These are phyloP conservation scores for Colletotrichum tofieldiae DNA, from an alignment of 2,329 filamentous ascomycete genomes.

Conservation along the genomic window DNA sequence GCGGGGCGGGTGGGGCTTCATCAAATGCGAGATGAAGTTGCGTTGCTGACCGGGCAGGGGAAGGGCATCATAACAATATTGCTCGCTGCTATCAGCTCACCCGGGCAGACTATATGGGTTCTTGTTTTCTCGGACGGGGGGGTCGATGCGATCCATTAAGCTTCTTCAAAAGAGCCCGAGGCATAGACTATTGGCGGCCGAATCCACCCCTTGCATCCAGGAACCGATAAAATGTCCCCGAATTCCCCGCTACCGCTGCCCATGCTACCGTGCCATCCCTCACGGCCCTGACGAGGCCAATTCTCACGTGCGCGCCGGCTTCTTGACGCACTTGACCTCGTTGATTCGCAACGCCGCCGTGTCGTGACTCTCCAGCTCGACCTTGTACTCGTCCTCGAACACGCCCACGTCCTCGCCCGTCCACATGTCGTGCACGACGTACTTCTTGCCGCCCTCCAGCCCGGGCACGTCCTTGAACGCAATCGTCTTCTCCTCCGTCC, in stretches of 20 bases:
- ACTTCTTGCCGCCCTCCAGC: conserved; percentile 50
- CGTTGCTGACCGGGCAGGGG: conserved; percentile 16
- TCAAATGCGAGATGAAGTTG: conserved; percentile 28
- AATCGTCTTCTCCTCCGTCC: conserved; percentile 53
- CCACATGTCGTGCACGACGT: conserved; percentile 63
- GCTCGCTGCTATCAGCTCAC: not conserved
- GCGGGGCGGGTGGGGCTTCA: not conserved
- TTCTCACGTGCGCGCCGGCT: conserved; percentile 6
- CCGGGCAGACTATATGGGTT: not conserved
- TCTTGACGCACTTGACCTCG: conserved; percentile 42
- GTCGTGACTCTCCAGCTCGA: conserved; percentile 54
- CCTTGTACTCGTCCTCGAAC: conserved; percentile 48
- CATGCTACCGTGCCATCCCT: not conserved
- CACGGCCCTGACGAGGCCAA: not conserved
- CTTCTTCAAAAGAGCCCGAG: not conserved
- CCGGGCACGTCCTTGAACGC: conserved; percentile 61
- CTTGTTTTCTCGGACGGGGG: not conserved
- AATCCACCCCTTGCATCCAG: conserved; percentile 19
- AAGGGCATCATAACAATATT: not conserved
- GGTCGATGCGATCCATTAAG: not conserved
- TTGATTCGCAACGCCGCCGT: conserved; percentile 50
- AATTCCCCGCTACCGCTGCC: not conserved
- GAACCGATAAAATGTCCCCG: not conserved
- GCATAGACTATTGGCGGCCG: not conserved
- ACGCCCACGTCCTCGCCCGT: conserved; percentile 58